phyloP scores from a whole-genome alignment of 495 filamentous ascomycete genomes.

The Choiromyces venosus region DNA sequence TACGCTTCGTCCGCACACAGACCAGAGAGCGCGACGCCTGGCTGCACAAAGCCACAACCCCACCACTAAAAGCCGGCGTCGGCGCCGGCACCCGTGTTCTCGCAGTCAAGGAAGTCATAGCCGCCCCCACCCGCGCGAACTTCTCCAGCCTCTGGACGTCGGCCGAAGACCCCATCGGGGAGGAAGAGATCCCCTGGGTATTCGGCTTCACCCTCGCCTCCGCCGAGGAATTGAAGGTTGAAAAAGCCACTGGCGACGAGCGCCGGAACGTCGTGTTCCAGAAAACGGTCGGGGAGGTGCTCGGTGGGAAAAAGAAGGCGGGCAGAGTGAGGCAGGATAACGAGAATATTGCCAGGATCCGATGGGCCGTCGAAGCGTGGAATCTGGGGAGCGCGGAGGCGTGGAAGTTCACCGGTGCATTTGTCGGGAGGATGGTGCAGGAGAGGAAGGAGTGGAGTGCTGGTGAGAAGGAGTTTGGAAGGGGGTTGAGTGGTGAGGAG shows the following conservation, averaged over 20 bases:
- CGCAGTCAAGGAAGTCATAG: slow-evolving; percentile 76
- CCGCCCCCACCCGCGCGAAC: slow-evolving; percentile 53
- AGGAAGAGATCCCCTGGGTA: slow-evolving; percentile 66
- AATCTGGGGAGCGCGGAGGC: slow-evolving; percentile 88
- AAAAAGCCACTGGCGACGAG: slow-evolving; percentile 44
- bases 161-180: slow-evolving; percentile 55
- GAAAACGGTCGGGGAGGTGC: slow-evolving; percentile 46
- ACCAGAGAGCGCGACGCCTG: slow-evolving; percentile 69
- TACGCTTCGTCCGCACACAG: slow-evolving; percentile 65
- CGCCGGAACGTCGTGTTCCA: slow-evolving; percentile 59
- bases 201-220: slow-evolving; percentile 77
- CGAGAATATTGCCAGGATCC: slow-evolving; percentile 45
- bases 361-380: slow-evolving; percentile 76
- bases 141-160: slow-evolving; percentile 68
- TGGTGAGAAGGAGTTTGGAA: slow-evolving; percentile 58
- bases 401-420: slow-evolving; percentile 85
- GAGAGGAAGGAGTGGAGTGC: slow-evolving; percentile 66
- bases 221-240: slow-evolving; percentile 47
- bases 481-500: slow-evolving; percentile 30
- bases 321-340: slow-evolving; percentile 39
- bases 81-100: slow-evolving; percentile 60
- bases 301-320: slow-evolving; percentile 23
- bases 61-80: slow-evolving; percentile 56
- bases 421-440: slow-evolving; percentile 52
- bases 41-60: slow-evolving; percentile 62